Percentiles rank a stretch among this genome's conserved stretches.
Conservation (phyloP, 495 filamentous ascomycete genomes). For the Penicillium crystallinum region DNA sequence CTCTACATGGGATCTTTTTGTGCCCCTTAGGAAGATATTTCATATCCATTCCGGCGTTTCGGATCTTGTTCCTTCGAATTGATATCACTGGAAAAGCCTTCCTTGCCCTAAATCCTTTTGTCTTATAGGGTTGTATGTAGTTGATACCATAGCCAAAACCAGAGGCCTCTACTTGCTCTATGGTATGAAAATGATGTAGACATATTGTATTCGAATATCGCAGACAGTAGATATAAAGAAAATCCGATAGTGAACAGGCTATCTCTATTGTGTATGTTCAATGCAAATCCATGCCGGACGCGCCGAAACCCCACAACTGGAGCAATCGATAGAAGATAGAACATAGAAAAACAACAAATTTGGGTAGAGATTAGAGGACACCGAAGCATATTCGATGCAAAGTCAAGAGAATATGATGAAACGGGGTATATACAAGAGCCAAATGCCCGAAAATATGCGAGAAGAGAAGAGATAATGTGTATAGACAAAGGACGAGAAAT, state of each 20-base stretch:
- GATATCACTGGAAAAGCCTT: neutral
- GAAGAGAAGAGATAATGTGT: neutral
- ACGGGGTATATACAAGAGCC: conserved; percentile 3
- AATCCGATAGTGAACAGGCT: neutral
- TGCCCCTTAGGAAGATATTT: neutral
- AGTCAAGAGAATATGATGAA: neutral
- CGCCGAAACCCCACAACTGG: neutral
- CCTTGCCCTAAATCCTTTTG: neutral
- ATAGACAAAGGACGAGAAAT: neutral
- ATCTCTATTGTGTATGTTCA: neutral
- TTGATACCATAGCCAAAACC: neutral
- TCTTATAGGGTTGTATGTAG: neutral
- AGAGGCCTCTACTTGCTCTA: neutral
- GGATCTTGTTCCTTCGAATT: neutral
- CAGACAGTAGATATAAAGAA: neutral
- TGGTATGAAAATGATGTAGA: neutral
- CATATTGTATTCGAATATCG: neutral
- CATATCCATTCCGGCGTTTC: neutral
- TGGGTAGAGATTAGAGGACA: neutral
- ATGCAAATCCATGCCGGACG: neutral
- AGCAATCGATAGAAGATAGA: neutral
- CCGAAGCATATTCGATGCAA: neutral
- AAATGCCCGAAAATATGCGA: neutral
- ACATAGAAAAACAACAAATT: neutral
- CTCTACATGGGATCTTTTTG: neutral